These are phyloP conservation scores for Blumeriella jaapii DNA, from an alignment of 2,329 filamentous ascomycete genomes.

Conservation along the genomic window DNA sequence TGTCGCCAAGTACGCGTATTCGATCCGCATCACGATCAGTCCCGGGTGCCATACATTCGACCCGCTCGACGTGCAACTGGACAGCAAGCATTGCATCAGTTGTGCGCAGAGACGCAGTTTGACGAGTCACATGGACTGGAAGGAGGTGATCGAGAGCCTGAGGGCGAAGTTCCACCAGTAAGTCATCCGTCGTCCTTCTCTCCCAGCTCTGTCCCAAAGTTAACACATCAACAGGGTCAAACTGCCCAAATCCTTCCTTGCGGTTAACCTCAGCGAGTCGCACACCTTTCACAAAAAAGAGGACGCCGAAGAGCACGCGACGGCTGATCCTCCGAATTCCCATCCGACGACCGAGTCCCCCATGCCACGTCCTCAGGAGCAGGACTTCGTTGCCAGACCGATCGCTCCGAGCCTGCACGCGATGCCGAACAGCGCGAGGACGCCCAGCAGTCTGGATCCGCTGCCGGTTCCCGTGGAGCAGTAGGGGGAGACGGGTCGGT, in stretches of 20 bases:
- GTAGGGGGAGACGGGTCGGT: not conserved
- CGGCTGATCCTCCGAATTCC: not conserved
- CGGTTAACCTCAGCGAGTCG: slow-evolving; percentile 28
- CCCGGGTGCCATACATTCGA: slow-evolving; percentile 96
- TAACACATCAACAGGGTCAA: slow-evolving; percentile 23
- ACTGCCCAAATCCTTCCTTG: slow-evolving; percentile 28
- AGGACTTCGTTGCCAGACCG: too few species aligned
- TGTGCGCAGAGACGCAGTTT: slow-evolving; percentile 83
- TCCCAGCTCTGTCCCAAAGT: slow-evolving; percentile 5
- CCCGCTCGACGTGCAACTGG: slow-evolving; percentile 88
- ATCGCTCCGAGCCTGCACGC: not conserved
- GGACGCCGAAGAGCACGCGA: slow-evolving; percentile 4
- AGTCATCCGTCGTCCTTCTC: slow-evolving; percentile 27
- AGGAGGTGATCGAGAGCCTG: slow-evolving; percentile 89
- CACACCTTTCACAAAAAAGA: slow-evolving; percentile 28
- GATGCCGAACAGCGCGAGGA: not conserved
- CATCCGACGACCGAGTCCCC: too few species aligned
- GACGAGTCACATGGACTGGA: slow-evolving; percentile 89
- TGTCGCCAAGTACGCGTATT: slow-evolving; percentile 61
- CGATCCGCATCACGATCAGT: slow-evolving; percentile 89
- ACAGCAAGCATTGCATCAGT: slow-evolving; percentile 92
- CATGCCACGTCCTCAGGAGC: too few species aligned
- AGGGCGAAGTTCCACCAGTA: slow-evolving; percentile 92
- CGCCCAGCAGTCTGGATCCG: slow-evolving; percentile 3
- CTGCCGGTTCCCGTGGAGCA: not conserved